Evolutionary conservation across 768 basidiomycete genomes (phyloP).

Genomic region (Psilocybe tampanensis): DNA sequence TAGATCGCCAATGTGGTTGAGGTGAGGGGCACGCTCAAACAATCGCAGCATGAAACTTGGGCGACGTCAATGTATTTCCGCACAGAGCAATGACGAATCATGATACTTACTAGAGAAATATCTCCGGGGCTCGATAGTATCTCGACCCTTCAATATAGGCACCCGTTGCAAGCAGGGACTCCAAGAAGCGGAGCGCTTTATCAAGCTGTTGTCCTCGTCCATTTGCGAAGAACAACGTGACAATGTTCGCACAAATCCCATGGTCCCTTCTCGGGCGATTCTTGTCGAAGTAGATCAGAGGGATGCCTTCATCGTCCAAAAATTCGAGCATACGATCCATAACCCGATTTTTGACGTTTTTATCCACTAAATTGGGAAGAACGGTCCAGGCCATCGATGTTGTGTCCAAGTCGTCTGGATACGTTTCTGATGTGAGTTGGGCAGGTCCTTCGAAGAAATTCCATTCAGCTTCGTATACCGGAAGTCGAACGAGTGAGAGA

Average conservation of each 20-base stretch:
- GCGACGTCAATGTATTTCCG: background rate
- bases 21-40: background rate
- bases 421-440: background rate
- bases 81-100: background rate
- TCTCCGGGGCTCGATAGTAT: constrained; percentile 1
- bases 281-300: background rate
- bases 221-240: background rate
- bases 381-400: background rate
- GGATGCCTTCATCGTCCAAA: background rate
- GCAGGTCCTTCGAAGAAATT: background rate
- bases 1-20: constrained; percentile 23
- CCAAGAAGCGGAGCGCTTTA: background rate
- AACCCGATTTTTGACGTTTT: background rate
- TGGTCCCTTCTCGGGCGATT: constrained; percentile 2
- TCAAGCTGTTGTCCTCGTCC: background rate
- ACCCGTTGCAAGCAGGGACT: background rate
- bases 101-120: background rate
- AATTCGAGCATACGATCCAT: background rate
- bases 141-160: background rate
- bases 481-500: background rate
- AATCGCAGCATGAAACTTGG: background rate
- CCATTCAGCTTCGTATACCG: background rate
- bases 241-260: background rate
- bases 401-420: background rate
- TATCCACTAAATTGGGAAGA: background rate